Percentiles rank a stretch among this genome's conserved stretches.
Conservation (phyloP, 306 rosid species). For the Macrotyloma uniflorum region DNA sequence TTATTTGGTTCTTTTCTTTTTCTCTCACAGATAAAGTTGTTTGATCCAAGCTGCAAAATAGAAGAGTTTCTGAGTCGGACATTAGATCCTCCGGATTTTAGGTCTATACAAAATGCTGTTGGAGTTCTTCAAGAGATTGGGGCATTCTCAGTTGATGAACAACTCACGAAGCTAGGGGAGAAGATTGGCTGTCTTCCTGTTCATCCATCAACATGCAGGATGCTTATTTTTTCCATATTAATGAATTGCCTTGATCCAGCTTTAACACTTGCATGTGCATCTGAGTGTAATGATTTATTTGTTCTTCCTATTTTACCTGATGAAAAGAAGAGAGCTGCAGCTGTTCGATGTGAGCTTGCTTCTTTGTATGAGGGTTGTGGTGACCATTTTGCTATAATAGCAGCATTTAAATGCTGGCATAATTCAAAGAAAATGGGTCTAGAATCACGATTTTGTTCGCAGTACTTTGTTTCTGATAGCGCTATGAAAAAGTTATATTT, state of each 20-base stretch:
- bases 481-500: constrained; percentile 57
- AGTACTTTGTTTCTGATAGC: constrained; percentile 52
- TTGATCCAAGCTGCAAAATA: constrained; percentile 68
- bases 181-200: constrained; percentile 80
- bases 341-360: constrained; percentile 67
- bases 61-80: constrained; percentile 65
- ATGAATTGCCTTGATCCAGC: constrained; percentile 93
- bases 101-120: constrained; percentile 69
- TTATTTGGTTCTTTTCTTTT: neutral
- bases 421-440: constrained; percentile 56
- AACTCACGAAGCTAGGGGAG: constrained; percentile 72
- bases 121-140: constrained; percentile 78
- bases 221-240: constrained; percentile 80
- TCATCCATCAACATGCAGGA: constrained; percentile 75
- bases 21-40: constrained; percentile 65
- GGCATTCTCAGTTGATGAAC: constrained; percentile 69
- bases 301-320: constrained; percentile 59
- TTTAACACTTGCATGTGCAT: constrained; percentile 77
- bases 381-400: constrained; percentile 75
- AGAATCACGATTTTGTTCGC: constrained; percentile 59
- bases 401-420: constrained; percentile 81
- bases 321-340: constrained; percentile 61
- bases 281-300: constrained; percentile 73
- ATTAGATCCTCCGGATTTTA: constrained; percentile 71
- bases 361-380: constrained; percentile 73